Conservation (phyloP, 2,329 filamentous ascomycete species). For the Talaromyces sp. region DNA sequence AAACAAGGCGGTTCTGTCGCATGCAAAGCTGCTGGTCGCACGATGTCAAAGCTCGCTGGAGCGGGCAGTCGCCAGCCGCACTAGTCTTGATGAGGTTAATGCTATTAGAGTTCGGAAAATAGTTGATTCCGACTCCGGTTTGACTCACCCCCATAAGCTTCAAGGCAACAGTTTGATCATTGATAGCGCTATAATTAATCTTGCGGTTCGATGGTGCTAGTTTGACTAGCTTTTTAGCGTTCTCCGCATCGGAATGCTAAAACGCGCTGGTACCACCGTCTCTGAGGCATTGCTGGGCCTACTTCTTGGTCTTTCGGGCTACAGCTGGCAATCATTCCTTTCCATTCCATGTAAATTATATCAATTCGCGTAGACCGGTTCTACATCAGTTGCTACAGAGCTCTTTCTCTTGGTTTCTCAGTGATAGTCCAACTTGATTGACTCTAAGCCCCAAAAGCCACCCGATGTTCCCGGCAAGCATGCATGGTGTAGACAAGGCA, state of each 20-base stretch:
- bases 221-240: background rate
- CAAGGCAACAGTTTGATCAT: background rate
- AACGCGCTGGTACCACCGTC: background rate
- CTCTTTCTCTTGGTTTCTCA: background rate
- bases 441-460: background rate
- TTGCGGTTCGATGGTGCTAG: background rate
- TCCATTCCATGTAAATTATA: background rate
- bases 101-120: background rate
- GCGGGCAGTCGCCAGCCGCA: background rate
- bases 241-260: background rate
- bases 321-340: background rate
- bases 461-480: conserved; percentile 6
- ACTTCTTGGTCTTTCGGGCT: background rate
- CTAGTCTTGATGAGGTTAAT: background rate
- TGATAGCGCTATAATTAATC: background rate
- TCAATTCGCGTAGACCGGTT: background rate
- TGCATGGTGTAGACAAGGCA: conserved; percentile 16
- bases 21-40: background rate
- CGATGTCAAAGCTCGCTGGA: background rate
- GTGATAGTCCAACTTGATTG: background rate
- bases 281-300: background rate
- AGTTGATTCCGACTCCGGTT: background rate
- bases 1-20: background rate
- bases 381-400: background rate
- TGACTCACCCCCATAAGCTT: background rate